Evolutionary conservation across 495 filamentous ascomycete genomes (phyloP).

Genomic region (Penicillium bialowiezense): DNA sequence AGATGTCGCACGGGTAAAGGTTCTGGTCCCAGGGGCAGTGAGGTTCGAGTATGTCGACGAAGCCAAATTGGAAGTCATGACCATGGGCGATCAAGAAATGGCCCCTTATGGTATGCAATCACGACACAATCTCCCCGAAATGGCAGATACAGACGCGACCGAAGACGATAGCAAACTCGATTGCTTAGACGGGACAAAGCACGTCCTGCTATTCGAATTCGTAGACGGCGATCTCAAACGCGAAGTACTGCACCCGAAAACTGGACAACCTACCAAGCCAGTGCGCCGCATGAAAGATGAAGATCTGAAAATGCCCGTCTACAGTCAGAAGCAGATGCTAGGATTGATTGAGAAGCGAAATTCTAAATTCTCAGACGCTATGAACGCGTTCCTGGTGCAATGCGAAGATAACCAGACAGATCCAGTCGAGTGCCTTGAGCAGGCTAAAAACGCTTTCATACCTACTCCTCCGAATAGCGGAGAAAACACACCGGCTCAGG

Average conservation of each 20-base stretch:
- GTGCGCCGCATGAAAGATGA: constrained; percentile 66
- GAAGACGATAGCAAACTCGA: constrained; percentile 31
- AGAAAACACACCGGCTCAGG: constrained; percentile 42
- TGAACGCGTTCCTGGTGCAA: constrained; percentile 71
- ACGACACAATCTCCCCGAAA: constrained; percentile 23
- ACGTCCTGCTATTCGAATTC: constrained; percentile 88
- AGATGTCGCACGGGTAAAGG: constrained; percentile 80
- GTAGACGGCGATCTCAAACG: constrained; percentile 87
- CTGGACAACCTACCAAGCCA: constrained; percentile 66
- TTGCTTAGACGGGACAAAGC: constrained; percentile 37
- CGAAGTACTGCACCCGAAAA: constrained; percentile 66
- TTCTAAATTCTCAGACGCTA: constrained; percentile 73
- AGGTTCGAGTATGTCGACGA: constrained; percentile 87
- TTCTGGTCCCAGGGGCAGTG: constrained; percentile 70
- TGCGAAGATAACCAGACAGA: constrained; percentile 66
- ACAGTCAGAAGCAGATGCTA: constrained; percentile 88
- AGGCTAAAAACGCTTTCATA: constrained; percentile 40
- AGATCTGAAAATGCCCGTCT: constrained; percentile 89
- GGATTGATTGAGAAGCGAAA: constrained; percentile 89
- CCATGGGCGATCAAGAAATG: constrained; percentile 55
- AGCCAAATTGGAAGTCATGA: constrained; percentile 72
- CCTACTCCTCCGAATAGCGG: constrained; percentile 50
- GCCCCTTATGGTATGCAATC: constrained; percentile 19
- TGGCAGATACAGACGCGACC: constrained; percentile 20
- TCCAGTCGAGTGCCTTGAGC: constrained; percentile 61